Evolutionary conservation across 1,284 basidiomycete species (phyloP).

Genomic region (Fomes fomentarius): DNA sequence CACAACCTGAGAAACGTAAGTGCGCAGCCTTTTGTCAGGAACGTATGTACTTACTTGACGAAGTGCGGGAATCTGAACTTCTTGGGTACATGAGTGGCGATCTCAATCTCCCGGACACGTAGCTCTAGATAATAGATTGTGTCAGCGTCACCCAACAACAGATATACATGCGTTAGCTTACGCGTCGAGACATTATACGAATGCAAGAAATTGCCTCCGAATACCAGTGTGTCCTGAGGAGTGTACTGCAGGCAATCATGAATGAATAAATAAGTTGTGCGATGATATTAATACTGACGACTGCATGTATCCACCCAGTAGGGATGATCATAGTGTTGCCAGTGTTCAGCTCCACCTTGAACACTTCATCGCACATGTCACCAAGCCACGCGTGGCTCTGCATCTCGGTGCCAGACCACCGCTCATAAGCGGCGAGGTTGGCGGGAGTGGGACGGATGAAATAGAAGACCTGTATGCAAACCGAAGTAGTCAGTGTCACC

Average conservation of each 20-base stretch:
- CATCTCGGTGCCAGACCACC: slow-evolving; percentile 88
- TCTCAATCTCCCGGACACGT: slow-evolving; percentile 89
- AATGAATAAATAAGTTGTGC: neutral
- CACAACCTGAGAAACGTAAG: slow-evolving; percentile 60
- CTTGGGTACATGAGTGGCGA: slow-evolving; percentile 90
- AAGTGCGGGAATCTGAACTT: slow-evolving; percentile 94
- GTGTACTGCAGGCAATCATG: slow-evolving; percentile 64
- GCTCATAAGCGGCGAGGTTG: slow-evolving; percentile 89
- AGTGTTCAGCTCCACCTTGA: slow-evolving; percentile 78
- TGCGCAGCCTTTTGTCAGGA: neutral
- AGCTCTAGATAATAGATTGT: slow-evolving; percentile 62
- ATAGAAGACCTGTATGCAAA: slow-evolving; percentile 76
- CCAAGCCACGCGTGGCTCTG: slow-evolving; percentile 92
- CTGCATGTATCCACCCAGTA: slow-evolving; percentile 97
- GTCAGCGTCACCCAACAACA: neutral
- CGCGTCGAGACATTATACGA: slow-evolving; percentile 78
- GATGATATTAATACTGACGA: slow-evolving; percentile 60
- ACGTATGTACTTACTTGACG: slow-evolving; percentile 56
- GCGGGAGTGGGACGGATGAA: slow-evolving; percentile 90
- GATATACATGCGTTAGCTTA: slow-evolving; percentile 42
- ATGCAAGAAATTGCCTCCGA: slow-evolving; percentile 97
- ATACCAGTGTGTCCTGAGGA: slow-evolving; percentile 90
- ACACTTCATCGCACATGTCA: slow-evolving; percentile 87
- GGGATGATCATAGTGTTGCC: slow-evolving; percentile 98
- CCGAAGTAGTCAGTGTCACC: neutral